Percentiles rank a stretch among this genome's conserved stretches.
phyloP scores from a whole-genome alignment of 495 filamentous ascomycete genomes.

The Xylaria scruposa region DNA sequence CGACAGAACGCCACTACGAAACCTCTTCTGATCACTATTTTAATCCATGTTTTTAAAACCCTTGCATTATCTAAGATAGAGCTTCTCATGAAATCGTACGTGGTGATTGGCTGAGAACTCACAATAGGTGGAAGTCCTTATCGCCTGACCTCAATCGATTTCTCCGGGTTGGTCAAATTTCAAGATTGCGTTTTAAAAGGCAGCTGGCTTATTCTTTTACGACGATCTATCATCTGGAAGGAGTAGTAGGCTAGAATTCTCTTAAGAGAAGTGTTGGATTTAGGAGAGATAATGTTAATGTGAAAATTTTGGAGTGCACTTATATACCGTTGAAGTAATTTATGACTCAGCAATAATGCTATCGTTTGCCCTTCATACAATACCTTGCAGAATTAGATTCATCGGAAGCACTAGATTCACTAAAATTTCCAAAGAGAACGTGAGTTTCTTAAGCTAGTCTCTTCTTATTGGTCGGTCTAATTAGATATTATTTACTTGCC shows the following conservation, averaged over 20 bases:
- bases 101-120: not conserved
- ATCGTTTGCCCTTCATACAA: too few species aligned
- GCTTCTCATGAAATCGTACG: not conserved
- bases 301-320: too few species aligned
- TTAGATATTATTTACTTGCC: not conserved
- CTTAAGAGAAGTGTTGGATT: not conserved
- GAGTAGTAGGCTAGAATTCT: not conserved
- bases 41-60: not conserved
- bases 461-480: not conserved
- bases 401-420: not conserved
- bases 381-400: not conserved
- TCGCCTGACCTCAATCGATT: not conserved
- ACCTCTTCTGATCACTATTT: not conserved
- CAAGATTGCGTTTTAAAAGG: not conserved
- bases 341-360: too few species aligned
- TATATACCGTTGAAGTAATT: too few species aligned
- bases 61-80: not conserved
- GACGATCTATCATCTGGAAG: not conserved
- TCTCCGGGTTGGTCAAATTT: not conserved
- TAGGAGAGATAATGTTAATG: not conserved
- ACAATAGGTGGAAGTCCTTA: not conserved
- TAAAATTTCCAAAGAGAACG: not conserved
- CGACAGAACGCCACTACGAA: not conserved
- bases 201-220: not conserved
- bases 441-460: not conserved